Base-by-base conservation (phyloP, 2,329 filamentous ascomycete species). In the Diaporthe ampelina region DNA sequence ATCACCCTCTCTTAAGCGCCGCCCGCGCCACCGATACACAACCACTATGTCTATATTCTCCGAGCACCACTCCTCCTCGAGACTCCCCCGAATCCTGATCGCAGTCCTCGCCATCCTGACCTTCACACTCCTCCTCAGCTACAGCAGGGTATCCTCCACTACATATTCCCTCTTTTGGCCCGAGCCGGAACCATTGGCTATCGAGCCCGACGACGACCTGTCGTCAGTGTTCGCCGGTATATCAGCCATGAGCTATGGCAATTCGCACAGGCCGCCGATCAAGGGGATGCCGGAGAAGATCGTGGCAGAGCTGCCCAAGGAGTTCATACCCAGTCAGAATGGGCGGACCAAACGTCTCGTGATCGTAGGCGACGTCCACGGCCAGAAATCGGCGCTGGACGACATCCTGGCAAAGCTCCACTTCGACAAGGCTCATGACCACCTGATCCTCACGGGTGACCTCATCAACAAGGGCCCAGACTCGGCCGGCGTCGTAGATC, bases 321-420 rank as follows among this genome's bases (percentile, higher is more conserved):
- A 81, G 57, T 75, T 80, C 58, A 69, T 81, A 13, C 79, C 81
- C 26, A 75, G 70, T 50, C 61, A 70, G 35, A 74, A 84, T 24
- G 74, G 4, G 59, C 78, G 35, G 73, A 81, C 26, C 79, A 90
- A 89, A 71, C 87, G 95, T 24, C 85, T 99, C 32, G 86, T 98
- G 45, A 87, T 98, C 75, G 87, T 98, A 45, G 96, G 97, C 72
- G 97, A 99, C 84, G 94, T 98, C 19, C 96, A 98, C 84, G 97
- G 97, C 65, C 97, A 97, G 86, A 91, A 91, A 78, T 82, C 89
- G 17, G 90, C 95, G 76, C 87, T 94, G 81, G 84, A 87, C 81
- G 81, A 86, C 21, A 87, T 98, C 17, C 88, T 98, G 35, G 81
- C 88, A 7, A 92, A 94, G 79, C 85, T 93, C 29, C 81, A 86